These are phyloP conservation scores for Blakeslea trispora DNA, from an alignment of 371 early-diverging fungal genomes.

Conservation along the genomic window DNA sequence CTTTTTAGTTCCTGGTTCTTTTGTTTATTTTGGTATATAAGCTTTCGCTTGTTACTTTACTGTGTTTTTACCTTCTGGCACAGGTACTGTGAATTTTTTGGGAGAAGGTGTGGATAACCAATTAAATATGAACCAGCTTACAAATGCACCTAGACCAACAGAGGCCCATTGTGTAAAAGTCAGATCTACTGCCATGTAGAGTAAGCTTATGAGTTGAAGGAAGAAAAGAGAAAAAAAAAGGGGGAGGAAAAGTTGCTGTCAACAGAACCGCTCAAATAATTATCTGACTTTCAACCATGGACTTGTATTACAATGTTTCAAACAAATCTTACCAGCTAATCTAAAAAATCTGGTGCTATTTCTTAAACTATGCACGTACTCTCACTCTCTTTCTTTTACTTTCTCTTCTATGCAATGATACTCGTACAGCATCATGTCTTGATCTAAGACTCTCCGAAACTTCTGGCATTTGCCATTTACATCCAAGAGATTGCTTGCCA, in stretches of 20 bases:
- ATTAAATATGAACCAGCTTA: constrained; percentile 33
- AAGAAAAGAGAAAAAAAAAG: background rate
- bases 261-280: background rate
- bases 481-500: no score
- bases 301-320: no score
- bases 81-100: constrained; percentile 37
- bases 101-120: constrained; percentile 37
- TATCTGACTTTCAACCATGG: background rate
- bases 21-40: background rate
- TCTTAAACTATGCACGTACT: no score
- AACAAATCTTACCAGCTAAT: no score
- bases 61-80: constrained; percentile 38
- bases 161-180: constrained; percentile 22
- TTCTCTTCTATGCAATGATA: no score
- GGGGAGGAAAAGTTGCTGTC: background rate
- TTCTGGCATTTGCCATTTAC: no score
- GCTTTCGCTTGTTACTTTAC: constrained; percentile 14
- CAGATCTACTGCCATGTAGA: constrained; percentile 7
- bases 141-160: constrained; percentile 32
- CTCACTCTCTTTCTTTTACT: no score
- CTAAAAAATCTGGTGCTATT: no score
- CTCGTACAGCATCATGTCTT: no score
- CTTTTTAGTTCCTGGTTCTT: background rate
- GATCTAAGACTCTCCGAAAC: no score
- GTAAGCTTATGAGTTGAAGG: background rate